Percentiles rank a stretch among this genome's conserved stretches.
Evolutionary conservation across 2,329 filamentous ascomycete genomes (phyloP).

Genomic region (Torrubiella hemipterigena): DNA sequence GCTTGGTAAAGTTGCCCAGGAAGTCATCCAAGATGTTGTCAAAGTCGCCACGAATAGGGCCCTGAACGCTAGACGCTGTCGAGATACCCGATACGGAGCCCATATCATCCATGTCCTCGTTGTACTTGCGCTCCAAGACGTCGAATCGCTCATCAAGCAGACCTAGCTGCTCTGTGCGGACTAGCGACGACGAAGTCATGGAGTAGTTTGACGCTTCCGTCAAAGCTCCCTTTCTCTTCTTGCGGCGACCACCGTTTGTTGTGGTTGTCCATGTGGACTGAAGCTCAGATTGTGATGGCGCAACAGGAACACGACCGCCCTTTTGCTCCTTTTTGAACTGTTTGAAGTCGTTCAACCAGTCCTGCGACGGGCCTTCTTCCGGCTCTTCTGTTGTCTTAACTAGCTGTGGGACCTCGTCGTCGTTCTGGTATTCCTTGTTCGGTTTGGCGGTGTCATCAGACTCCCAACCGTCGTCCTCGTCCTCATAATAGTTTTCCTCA

Average conservation of each 20-base stretch:
- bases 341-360: slow-evolving; percentile 87
- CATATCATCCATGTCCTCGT: slow-evolving; percentile 35
- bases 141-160: slow-evolving; percentile 87
- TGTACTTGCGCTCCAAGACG: slow-evolving; percentile 70
- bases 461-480: slow-evolving; percentile 79
- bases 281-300: slow-evolving; percentile 45
- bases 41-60: slow-evolving; percentile 65
- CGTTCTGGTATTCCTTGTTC: slow-evolving; percentile 42
- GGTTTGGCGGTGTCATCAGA: slow-evolving; percentile 84
- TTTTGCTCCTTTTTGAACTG: slow-evolving; percentile 83
- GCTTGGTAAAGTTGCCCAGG: slow-evolving; percentile 59
- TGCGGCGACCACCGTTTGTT: slow-evolving; percentile 66
- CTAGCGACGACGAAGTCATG: slow-evolving; percentile 81
- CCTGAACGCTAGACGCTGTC: slow-evolving; percentile 53
- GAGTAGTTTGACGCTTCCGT: slow-evolving; percentile 81
- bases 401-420: slow-evolving; percentile 34
- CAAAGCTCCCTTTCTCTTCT: slow-evolving; percentile 91
- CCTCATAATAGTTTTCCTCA: slow-evolving; percentile 49
- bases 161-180: slow-evolving; percentile 76
- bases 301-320: slow-evolving; percentile 24
- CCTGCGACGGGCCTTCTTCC: slow-evolving; percentile 55
- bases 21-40: slow-evolving; percentile 91
- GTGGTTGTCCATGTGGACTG: slow-evolving; percentile 66
- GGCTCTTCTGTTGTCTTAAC: slow-evolving; percentile 32
- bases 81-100: slow-evolving; percentile 49